These are phyloP conservation scores for Globisporangium orthogonon DNA, from an alignment of 352 stramenopile genomes.

Conservation along the genomic window DNA sequence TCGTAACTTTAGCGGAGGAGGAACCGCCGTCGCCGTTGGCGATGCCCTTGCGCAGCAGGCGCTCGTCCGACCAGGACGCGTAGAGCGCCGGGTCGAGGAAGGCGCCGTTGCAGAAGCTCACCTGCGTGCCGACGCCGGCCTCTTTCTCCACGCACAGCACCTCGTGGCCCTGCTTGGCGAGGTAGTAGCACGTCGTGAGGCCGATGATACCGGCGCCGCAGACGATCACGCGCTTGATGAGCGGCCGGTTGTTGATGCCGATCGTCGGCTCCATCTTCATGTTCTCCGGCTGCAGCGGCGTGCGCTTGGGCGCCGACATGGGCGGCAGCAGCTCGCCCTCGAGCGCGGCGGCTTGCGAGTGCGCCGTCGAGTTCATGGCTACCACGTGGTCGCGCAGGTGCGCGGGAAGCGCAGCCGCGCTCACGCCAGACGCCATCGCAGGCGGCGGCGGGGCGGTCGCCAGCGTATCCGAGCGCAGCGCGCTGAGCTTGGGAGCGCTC, in stretches of 20 bases:
- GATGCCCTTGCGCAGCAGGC: conserved; percentile 44
- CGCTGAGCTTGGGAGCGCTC: conserved; percentile 2
- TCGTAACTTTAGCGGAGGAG: conserved; percentile 1
- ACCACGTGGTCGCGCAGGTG: conserved; percentile 60
- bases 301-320: conserved; percentile 54
- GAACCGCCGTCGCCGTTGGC: conserved; percentile 11
- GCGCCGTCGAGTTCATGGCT: conserved; percentile 8
- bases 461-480: conserved; percentile 2
- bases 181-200: conserved; percentile 80
- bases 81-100: conserved; percentile 83
- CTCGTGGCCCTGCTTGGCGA: conserved; percentile 81
- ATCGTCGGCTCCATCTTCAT: conserved; percentile 65
- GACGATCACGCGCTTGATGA: conserved; percentile 81
- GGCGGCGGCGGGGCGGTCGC: background rate
- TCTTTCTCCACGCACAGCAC: conserved; percentile 86
- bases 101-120: conserved; percentile 74
- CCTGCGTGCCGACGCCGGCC: conserved; percentile 65
- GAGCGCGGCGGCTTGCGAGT: conserved; percentile 4
- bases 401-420: conserved; percentile 37
- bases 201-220: conserved; percentile 83
- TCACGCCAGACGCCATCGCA: conserved; percentile 5
- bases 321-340: conserved; percentile 54
- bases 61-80: conserved; percentile 72
- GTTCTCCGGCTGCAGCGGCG: conserved; percentile 46
- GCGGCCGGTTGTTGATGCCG: conserved; percentile 41